A percentile compares a stretch with the other conserved stretches of the same genome.
These are phyloP conservation scores for Macrophomina phaseolina DNA, from an alignment of 2,329 filamentous ascomycete species.

Conservation along the genomic window DNA sequence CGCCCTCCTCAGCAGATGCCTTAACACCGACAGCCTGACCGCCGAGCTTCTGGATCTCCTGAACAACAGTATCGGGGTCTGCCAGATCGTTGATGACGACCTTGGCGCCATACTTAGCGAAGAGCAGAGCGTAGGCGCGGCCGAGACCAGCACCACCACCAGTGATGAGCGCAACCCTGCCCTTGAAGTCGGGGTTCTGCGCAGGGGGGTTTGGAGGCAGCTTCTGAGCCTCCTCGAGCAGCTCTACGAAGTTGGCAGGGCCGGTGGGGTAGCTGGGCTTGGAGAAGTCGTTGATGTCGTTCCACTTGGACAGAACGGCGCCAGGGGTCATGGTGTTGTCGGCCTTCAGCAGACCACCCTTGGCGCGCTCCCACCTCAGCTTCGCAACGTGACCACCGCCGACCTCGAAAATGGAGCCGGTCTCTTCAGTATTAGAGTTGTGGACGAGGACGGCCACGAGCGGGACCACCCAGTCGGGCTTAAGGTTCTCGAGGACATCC, in stretches of 20 bases:
- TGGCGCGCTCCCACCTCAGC: slow-evolving; percentile 91
- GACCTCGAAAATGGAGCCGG: slow-evolving; percentile 88
- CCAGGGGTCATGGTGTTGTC: slow-evolving; percentile 87
- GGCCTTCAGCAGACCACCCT: slow-evolving; percentile 85
- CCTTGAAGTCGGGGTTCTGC: slow-evolving; percentile 79
- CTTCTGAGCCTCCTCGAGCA: slow-evolving; percentile 84
- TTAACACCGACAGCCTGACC: slow-evolving; percentile 93
- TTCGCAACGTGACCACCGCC: slow-evolving; percentile 93
- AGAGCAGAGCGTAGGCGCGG: slow-evolving; percentile 85
- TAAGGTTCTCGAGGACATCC: slow-evolving; percentile 83
- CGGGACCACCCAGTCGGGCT: slow-evolving; percentile 94
- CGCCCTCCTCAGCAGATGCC: slow-evolving; percentile 90
- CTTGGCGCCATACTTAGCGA: slow-evolving; percentile 81
- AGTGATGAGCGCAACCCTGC: slow-evolving; percentile 84
- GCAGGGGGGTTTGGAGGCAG: slow-evolving; percentile 73
- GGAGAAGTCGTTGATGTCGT: slow-evolving; percentile 84
- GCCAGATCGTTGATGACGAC: slow-evolving; percentile 96
- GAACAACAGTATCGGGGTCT: slow-evolving; percentile 87
- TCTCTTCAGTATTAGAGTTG: slow-evolving; percentile 81
- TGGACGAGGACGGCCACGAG: slow-evolving; percentile 88
- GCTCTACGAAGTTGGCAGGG: slow-evolving; percentile 83
- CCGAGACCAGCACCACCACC: slow-evolving; percentile 90
- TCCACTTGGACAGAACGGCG: slow-evolving; percentile 88
- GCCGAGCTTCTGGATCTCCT: slow-evolving; percentile 88
- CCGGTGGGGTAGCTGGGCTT: slow-evolving; percentile 82